Evolutionary conservation across 1,284 basidiomycete genomes (phyloP), one percentile per base, ranked within the genome.

Genomic region (Ceratobasidium sp.): DNA sequence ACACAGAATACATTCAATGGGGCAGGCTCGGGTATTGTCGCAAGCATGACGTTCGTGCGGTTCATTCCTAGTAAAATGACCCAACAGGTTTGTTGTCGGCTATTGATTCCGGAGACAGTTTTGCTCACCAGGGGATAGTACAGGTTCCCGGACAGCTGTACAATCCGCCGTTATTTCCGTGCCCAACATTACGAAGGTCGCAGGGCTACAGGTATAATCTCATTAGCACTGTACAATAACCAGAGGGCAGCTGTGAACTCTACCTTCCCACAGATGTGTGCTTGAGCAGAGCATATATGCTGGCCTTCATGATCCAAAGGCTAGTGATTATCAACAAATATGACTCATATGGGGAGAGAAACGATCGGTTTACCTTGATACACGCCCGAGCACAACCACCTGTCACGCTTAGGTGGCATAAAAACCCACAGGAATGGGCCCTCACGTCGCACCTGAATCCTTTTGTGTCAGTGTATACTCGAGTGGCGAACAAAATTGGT

Each of bases 211-310:
- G 6, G n/a, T n/a, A n/a, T n/a, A n/a, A n/a, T n/a, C n/a, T 16
- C 19, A n/a, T 46, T 6, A 16, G 16, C 5, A 46, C 42, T 16
- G 5, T 11, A 46, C 14, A n/a, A 46, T 46, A 46, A 46, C 5
- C 42, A 6, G 16, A 21, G 42, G 16, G 19, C 4, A 46, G 4
- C 7, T 19, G 7, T 42, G 33, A 41, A 23, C 21, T 76, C 59
- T 69, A 83, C 85, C 77, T 81, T 76, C 27, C 83, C 83, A 68
- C 86, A 87, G 19, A 79, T 79, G 71, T 87, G 85, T 1, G 80
- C 73, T 0, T 77, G 75, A 11, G 84, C 82, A 0, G 83, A 80
- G 72, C 85, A 87, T 54, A 82, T 69, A 70, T 87, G 85, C 3
- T 80, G 81, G 0, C 77, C 78, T 1, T 64, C 41, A 62, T 84